A percentile compares a stretch with the other conserved stretches of the same genome.
phyloP scores from a whole-genome alignment of 1,139 yeast genomes.

The Sugiyamaella paludigena region DNA sequence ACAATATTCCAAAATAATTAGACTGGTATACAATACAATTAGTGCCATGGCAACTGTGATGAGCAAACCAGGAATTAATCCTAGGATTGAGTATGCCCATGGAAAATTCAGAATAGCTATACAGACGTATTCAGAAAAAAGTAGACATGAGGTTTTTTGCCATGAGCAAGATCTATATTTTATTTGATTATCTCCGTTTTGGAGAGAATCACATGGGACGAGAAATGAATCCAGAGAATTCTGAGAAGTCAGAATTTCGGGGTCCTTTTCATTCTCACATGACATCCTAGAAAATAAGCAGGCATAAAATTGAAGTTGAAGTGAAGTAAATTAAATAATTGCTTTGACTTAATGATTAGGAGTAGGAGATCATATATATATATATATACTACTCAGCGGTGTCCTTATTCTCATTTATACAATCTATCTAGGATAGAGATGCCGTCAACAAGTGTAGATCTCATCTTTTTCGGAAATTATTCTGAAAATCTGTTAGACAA shows the following conservation, averaged over 20 bases:
- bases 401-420: no score
- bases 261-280: constrained; percentile 3
- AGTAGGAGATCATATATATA: neutral
- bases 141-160: constrained; percentile 56
- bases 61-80: constrained; percentile 57
- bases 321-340: neutral
- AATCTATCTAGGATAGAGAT: no score
- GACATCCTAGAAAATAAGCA: no score
- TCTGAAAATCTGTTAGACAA: no score
- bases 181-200: constrained; percentile 39
- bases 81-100: constrained; percentile 60
- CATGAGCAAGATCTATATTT: constrained; percentile 55
- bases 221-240: constrained; percentile 33
- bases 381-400: no score
- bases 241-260: constrained; percentile 13
- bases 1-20: constrained; percentile 54
- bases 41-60: constrained; percentile 52
- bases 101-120: constrained; percentile 64
- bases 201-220: constrained; percentile 29
- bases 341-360: neutral
- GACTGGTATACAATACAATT: constrained; percentile 55
- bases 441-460: no score
- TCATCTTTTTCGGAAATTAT: no score
- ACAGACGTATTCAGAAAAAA: constrained; percentile 60
- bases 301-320: no score